Evolutionary conservation across 1,284 basidiomycete genomes (phyloP), one percentile per base, ranked within the genome.

Genomic region (Takashimella koratensis): DNA sequence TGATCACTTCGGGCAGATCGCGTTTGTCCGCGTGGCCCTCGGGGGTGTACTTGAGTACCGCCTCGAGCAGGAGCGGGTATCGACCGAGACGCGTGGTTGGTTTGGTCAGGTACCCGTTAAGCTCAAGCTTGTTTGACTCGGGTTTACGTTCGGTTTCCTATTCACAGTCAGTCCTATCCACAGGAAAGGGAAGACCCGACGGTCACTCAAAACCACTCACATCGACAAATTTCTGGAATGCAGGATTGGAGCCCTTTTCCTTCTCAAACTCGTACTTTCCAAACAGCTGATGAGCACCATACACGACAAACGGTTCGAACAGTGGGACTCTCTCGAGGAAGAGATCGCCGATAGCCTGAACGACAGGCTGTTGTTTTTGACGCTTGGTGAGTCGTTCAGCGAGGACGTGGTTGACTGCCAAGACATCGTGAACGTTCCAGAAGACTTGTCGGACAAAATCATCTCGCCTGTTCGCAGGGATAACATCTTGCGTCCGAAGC

Each of bases 241-340:
- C 87, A 1, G 87, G 83, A 77, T 99, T 98, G 47, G 85, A 81
- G 49, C 83, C 85, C 80, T 97, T 98, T 79, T 98, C 96, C 81
- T 93, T 95, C 79, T 98, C 96, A 73, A 98, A 98, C 77, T 97
- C 92, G 74, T 93, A 97, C 76, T 98, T 98, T 20, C 95, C 96
- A 73, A 96, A 98, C 53, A 98, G 79, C 74, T 98, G 96, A 73
- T 98, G 94, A 6, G 93, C 86, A 43, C 96, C 96, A 67, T 98
- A 99, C 45, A 84, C 84, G 49, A 98, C 93, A 67, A 98, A 98
- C 2, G 93, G 92, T 19, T 80, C 82, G 70, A 98, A 98, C 70
- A 88, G 83, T 0, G 90, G 90, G 1, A 95, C 90, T 36, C 84
- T 79, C 48, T 98, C 95, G 52, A 93, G 76, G 45, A 97, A 83